These are phyloP conservation scores for Adansonia rubrostipa DNA, from an alignment of 441 rosid genomes.

Conservation along the genomic window DNA sequence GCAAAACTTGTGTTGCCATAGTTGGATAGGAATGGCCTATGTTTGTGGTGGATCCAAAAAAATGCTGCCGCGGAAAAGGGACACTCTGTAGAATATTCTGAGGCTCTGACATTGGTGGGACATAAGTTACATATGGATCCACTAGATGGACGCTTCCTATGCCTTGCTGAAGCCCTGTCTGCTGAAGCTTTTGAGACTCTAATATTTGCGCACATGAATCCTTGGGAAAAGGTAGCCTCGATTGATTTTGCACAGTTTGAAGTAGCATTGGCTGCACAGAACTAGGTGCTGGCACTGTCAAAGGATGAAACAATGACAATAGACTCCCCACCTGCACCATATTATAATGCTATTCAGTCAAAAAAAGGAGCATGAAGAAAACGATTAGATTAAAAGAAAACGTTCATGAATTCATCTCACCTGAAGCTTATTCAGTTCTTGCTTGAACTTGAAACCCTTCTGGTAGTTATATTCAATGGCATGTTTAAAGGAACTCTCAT, in stretches of 20 bases:
- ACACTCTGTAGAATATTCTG: slow-evolving; percentile 28
- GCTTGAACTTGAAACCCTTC: slow-evolving; percentile 49
- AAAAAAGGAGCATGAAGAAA: slow-evolving; percentile 3
- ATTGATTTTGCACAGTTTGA: slow-evolving; percentile 31
- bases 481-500: slow-evolving; percentile 48
- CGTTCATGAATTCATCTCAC: slow-evolving; percentile 35
- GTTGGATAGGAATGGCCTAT: slow-evolving; percentile 31
- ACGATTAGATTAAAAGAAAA: neutral
- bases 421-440: slow-evolving; percentile 53
- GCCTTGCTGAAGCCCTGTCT: slow-evolving; percentile 27
- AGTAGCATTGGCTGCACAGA: slow-evolving; percentile 27
- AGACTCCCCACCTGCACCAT: slow-evolving; percentile 49
- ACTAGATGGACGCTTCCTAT: slow-evolving; percentile 18
- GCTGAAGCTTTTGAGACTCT: slow-evolving; percentile 37
- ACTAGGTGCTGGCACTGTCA: slow-evolving; percentile 33
- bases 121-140: slow-evolving; percentile 16
- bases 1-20: slow-evolving; percentile 32
- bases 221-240: slow-evolving; percentile 35
- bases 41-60: slow-evolving; percentile 31
- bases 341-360: neutral
- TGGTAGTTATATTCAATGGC: slow-evolving; percentile 49
- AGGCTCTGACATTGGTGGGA: slow-evolving; percentile 20
- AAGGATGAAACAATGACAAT: slow-evolving; percentile 48
- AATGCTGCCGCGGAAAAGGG: slow-evolving; percentile 31
- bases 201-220: slow-evolving; percentile 32